Evolutionary conservation across 495 filamentous ascomycete genomes (phyloP), one percentile per base, ranked within the genome.

Genomic region (Elasticomyces elasticus): DNA sequence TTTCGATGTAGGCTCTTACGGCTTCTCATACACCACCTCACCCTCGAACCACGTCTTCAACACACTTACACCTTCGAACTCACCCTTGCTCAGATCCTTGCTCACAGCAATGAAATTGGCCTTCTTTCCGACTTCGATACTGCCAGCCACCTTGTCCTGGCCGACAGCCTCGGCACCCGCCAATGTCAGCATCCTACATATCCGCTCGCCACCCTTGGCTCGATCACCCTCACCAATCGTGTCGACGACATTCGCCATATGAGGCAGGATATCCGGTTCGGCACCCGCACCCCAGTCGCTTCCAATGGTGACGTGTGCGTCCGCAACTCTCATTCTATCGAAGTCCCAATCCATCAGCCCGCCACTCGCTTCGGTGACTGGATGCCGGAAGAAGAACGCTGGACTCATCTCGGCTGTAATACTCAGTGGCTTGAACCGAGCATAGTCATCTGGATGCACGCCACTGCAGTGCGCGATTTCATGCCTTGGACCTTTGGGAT

Each of bases 41-140:
- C 58, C 58, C 38, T 60, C 58, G 42, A 60, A 60, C 20, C 42
- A 56, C 2, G 58, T 60, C 54, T 24, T 47, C 35, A 48, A 3
- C n/a, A 60, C 48, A 7, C 22, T 31, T 11, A 53, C 58, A 4
- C 53, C 52, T 1, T 47, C 58, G 41, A 60, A 60, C 15, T 56
- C 53, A 13, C 58, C 58, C 26, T 56, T 49, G 35, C 52, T 56
- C 40, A 60, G 43, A 52, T 60, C 53, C 19, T 43, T 19, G 51
- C 61, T 52, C 46, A 69, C 48, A 26, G 64, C 62, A 20, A 77
- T 74, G 51, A 79, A 75, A 56, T 78, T 75, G 2, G 76, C 76
- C 56, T 77, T 76, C 66, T 79, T 79, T 5, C 75, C 75, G 0
- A 73, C 63, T 51, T 76, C 74, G 41, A 79, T 54, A 59, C 75